Percentiles rank a stretch among this genome's conserved stretches.
phyloP scores from a whole-genome alignment of 768 basidiomycete genomes.

The Mycena rosella region DNA sequence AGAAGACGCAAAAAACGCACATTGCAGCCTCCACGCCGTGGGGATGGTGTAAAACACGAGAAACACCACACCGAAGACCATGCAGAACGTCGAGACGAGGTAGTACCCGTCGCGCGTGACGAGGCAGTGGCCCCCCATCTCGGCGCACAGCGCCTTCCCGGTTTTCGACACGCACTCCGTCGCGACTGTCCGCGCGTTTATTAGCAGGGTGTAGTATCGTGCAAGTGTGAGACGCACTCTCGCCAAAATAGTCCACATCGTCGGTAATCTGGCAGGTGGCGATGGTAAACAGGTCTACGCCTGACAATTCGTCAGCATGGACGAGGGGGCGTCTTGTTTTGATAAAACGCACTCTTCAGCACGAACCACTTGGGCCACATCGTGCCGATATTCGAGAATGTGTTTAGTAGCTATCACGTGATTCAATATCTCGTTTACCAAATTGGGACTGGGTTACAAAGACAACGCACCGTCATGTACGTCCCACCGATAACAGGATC shows the following conservation, averaged over 20 bases:
- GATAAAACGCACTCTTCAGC: conserved; percentile 72
- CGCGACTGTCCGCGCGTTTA: no score
- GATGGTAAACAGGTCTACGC: conserved; percentile 89
- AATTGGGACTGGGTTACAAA: conserved; percentile 25
- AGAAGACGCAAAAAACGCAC: conserved; percentile 57
- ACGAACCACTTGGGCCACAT: conserved; percentile 99
- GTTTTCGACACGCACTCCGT: conserved; percentile 92
- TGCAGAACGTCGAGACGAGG: conserved; percentile 80
- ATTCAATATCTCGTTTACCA: neutral
- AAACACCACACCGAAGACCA: conserved; percentile 78
- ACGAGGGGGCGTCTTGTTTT: no score
- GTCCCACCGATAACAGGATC: conserved; percentile 98
- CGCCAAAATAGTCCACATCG: conserved; percentile 62
- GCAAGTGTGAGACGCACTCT: conserved; percentile 59
- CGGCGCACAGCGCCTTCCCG: conserved; percentile 83
- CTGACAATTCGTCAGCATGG: conserved; percentile 50
- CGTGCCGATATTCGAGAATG: conserved; percentile 95
- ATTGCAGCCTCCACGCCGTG: conserved; percentile 86
- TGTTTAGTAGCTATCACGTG: conserved; percentile 83
- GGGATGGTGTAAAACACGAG: conserved; percentile 85
- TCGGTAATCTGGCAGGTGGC: conserved; percentile 86
- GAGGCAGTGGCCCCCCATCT: conserved; percentile 83
- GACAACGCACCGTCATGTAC: conserved; percentile 95
- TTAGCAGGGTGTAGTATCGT: conserved; percentile 4
- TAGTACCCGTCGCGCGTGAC: conserved; percentile 95